Conservation (phyloP, 805 yeast species). For the Saccharomycopsis lassenensis region DNA sequence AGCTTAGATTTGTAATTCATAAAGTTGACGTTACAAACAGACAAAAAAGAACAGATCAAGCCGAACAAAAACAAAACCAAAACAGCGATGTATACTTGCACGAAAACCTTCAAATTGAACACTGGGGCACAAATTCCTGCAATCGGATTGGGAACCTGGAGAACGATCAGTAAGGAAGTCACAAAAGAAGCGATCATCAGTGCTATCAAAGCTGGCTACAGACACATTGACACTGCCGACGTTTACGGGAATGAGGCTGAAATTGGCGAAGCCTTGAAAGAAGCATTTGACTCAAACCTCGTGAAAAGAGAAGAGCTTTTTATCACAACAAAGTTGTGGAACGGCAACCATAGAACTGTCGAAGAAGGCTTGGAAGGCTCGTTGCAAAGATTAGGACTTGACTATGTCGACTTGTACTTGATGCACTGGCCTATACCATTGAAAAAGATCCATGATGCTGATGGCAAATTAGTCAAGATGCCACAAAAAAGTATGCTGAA, state of each 20-base stretch:
- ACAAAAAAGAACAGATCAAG: no score
- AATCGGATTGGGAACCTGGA: conserved; percentile 46
- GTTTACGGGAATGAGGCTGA: conserved; percentile 47
- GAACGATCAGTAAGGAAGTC: conserved; percentile 18
- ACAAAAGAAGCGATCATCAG: conserved; percentile 29
- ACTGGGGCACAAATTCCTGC: conserved; percentile 24
- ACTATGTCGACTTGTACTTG: conserved; percentile 54
- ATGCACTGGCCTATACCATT: conserved; percentile 47
- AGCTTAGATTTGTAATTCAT: no score
- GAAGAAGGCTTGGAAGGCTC: conserved; percentile 39
- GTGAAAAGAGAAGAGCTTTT: conserved; percentile 47
- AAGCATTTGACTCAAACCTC: conserved; percentile 24
- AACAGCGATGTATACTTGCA: no score
- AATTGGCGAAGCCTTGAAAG: conserved; percentile 26
- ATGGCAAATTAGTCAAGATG: conserved; percentile 1
- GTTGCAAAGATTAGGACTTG: conserved; percentile 39
- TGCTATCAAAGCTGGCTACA: conserved; percentile 43
- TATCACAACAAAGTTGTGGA: conserved; percentile 55
- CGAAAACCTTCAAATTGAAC: conserved; percentile 19
- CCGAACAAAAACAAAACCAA: no score
- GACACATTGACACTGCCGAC: conserved; percentile 58
- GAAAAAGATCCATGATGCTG: neutral
- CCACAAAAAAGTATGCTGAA: conserved; percentile 1
- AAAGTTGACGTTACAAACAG: no score
- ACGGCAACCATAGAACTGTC: conserved; percentile 28